phyloP scores from a whole-genome alignment of 2,329 filamentous ascomycete genomes.

The Fusarium kyushuense region DNA sequence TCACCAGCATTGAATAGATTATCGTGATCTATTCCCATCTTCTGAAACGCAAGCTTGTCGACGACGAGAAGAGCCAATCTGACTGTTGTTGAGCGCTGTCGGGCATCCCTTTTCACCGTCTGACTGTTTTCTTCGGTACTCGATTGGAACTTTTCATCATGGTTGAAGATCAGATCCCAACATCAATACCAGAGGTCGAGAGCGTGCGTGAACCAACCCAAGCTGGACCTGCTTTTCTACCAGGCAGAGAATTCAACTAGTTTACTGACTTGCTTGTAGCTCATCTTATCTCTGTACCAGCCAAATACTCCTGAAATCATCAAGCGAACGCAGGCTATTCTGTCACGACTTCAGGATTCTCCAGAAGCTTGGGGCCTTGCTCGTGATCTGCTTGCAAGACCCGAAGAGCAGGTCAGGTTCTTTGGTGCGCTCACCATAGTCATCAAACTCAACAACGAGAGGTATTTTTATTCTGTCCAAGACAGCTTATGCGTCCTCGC shows the following conservation, averaged over 20 bases:
- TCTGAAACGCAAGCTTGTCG: neutral
- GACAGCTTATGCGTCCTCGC: neutral
- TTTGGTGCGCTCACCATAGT: conserved; percentile 94
- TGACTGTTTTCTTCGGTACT: neutral
- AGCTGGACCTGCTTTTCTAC: neutral
- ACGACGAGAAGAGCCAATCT: neutral
- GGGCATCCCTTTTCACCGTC: neutral
- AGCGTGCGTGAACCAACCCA: conserved; percentile 23
- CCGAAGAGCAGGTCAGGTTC: conserved; percentile 83
- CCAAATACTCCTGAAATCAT: conserved; percentile 63
- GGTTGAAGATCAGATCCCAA: conserved; percentile 34
- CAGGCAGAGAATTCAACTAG: neutral
- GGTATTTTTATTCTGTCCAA: conserved; percentile 57
- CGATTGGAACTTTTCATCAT: conserved; percentile 7
- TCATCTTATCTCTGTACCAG: conserved; percentile 67
- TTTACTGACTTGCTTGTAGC: conserved; percentile 47
- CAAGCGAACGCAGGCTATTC: conserved; percentile 72
- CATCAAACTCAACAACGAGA: conserved; percentile 94
- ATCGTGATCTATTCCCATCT: neutral
- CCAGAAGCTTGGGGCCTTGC: conserved; percentile 88
- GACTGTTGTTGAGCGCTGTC: neutral
- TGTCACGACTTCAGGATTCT: conserved; percentile 84
- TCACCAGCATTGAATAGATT: neutral
- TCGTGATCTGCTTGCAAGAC: conserved; percentile 76
- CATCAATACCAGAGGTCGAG: conserved; percentile 36